Percentiles rank a stretch among this genome's conserved stretches.
Conservation (phyloP, 768 basidiomycete genomes). For the Agaricus subrufescens region DNA sequence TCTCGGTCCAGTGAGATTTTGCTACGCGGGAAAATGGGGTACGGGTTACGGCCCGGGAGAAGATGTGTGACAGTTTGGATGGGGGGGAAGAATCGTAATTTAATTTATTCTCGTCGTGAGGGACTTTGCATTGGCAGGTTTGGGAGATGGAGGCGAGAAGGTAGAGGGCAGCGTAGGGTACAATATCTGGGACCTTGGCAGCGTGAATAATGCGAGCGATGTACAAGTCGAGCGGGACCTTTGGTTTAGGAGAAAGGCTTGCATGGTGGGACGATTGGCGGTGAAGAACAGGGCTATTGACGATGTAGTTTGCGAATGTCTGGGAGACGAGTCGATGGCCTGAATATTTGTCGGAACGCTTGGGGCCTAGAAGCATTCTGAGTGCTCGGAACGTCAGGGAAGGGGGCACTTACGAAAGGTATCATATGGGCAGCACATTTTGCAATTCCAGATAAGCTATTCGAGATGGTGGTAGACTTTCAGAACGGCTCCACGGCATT, state of each 20-base stretch:
- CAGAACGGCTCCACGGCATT: too few relatives aligned
- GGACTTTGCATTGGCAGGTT: background rate
- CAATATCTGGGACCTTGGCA: background rate
- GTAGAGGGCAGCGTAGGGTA: background rate
- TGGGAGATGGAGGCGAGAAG: background rate
- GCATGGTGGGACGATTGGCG: background rate
- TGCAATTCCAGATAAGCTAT: too few relatives aligned
- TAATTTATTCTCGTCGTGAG: background rate
- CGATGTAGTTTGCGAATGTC: background rate
- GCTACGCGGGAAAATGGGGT: background rate
- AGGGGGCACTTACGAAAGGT: background rate
- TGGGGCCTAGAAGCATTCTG: background rate
- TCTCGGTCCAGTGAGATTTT: background rate
- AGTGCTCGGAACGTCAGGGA: background rate
- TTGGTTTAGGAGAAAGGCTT: background rate
- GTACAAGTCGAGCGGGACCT: background rate
- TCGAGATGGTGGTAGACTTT: too few relatives aligned
- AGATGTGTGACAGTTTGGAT: background rate
- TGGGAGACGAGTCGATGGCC: background rate
- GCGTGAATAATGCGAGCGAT: background rate
- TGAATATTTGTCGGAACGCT: background rate
- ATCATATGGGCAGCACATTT: background rate
- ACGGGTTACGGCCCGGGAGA: background rate
- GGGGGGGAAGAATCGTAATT: background rate
- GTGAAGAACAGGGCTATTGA: background rate